Base-by-base conservation (phyloP, 768 basidiomycete genomes). In the Psilocybe azurescens region DNA sequence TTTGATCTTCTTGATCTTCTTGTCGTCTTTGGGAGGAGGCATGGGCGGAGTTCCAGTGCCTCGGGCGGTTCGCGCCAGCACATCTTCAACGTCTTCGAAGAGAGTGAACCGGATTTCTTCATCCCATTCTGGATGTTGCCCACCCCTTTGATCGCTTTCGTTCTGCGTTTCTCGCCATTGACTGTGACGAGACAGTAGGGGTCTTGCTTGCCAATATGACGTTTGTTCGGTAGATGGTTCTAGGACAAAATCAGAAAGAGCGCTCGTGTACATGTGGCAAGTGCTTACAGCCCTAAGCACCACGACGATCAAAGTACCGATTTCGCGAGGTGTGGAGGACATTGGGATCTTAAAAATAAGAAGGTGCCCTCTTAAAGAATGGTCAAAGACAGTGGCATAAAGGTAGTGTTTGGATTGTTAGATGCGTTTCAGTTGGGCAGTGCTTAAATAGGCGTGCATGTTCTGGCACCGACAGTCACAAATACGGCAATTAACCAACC, bases 71-170 rank as follows among this genome's bases (percentile, higher is more conserved):
- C 79, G 76, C 39, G 81, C 78, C 46, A 80, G 75, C n/a, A 81
- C 78, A 65, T 83, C 86, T 32, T 85, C 81, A 33, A 79, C 76
- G 65, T 94, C 94, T 71, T 98, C 96, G 65, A 82, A 86, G 49
- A 99, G 80, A 28, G 90, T 89, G 76, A 98, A 99, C 47, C 97
- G 89, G 70, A 99, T 81, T 77, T 99, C 97, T 69, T 97, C 95
- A 72, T 99, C 97, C 96, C 97, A 99, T 77, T 95, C 95, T 5
- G 97, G 97, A 74, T 97, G 95, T 74, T 99, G 97, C 16, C 97
- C 97, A 53, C 97, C 97, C 32, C 94, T 90, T 93, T 96, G 74
- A 98, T 90, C n/a, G 94, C 88, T 74, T 91, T 94, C 4, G 97
- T 99, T 55, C 93, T 84, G 61, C 89, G 86, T 70, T 89, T 95